Evolutionary conservation across 306 rosid genomes (phyloP), one percentile per base, ranked within the genome.

Genomic region (Mimosa bimucronata): DNA sequence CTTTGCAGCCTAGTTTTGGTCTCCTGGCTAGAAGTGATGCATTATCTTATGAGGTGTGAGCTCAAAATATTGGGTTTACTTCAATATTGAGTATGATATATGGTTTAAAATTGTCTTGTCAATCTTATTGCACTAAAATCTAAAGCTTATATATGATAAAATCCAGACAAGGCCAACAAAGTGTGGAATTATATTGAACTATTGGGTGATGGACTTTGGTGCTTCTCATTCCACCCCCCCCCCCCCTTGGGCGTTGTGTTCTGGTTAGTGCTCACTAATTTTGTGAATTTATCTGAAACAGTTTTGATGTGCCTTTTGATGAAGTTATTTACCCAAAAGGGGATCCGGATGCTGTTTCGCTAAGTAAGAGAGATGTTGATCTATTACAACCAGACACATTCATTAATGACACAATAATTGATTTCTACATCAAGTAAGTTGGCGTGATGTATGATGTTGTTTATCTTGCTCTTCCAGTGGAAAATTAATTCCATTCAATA

Each of bases 341-440:
- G 71, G 94, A 91, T 66, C 77, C 88, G 6, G 97, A 92, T 88
- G 92, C 94, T 15, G 90, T 92, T 79, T 83, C 90, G 30, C 80
- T 93, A n/a, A 84, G 86, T 77, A 91, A 83, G 84, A 87, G 89
- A 71, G 98, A 93, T 81, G 92, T 86, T 87, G 97, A 90, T 87
- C 82, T 91, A 79, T 82, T 93, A 80, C 92, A 79, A 79, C 97
- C 98, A 37, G 91, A 87, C 71, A 93, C 92, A 73, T 93, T 85
- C 77, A 79, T 91, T 77, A 93, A 93, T 76, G 98, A 91, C 86
- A 93, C 97, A 10, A 85, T 93, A 67, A 87, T 93, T 13, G 98
- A 93, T 82, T 91, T 93, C 80, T 93, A 93, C 75, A 90, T 91
- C 82, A 83, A 87, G 98, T 93, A 88, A 83, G 98, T 85, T 30